Conservation (phyloP, 108 stramenopile genomes). For the Nitzschia putrida region DNA sequence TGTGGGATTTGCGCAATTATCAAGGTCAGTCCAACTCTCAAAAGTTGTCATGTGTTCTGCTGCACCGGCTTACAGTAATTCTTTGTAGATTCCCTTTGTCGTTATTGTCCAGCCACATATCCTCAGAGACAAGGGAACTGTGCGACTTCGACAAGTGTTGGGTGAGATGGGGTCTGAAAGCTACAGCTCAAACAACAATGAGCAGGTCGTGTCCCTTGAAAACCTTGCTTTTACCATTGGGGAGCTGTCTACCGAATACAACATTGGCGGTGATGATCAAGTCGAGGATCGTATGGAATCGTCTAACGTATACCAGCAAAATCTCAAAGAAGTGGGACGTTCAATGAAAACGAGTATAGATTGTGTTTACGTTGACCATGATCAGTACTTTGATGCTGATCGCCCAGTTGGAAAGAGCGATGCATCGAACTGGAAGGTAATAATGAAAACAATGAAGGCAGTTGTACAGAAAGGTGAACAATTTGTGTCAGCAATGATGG, state of each 20-base stretch:
- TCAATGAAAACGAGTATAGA: slow-evolving; percentile 40
- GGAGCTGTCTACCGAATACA: slow-evolving; percentile 19
- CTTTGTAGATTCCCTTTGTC: slow-evolving; percentile 62
- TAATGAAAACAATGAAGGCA: slow-evolving; percentile 42
- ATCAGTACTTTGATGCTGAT: slow-evolving; percentile 63
- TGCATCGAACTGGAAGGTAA: slow-evolving; percentile 38
- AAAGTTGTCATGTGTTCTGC: not conserved
- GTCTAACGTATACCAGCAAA: slow-evolving; percentile 7
- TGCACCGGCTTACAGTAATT: not conserved
- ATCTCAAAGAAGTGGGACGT: not conserved
- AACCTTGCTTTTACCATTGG: slow-evolving; percentile 51
- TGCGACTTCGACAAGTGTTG: slow-evolving; percentile 60
- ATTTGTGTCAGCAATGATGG: slow-evolving; percentile 25
- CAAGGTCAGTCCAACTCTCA: slow-evolving; percentile 21
- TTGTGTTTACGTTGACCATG: slow-evolving; percentile 69
- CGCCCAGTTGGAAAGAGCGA: slow-evolving; percentile 37
- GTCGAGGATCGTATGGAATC: not conserved
- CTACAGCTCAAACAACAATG: slow-evolving; percentile 43
- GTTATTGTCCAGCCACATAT: slow-evolving; percentile 78
- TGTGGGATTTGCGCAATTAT: slow-evolving; percentile 71
- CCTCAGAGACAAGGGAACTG: slow-evolving; percentile 63
- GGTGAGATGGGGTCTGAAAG: slow-evolving; percentile 28
- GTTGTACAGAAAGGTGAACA: slow-evolving; percentile 37
- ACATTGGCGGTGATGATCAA: slow-evolving; percentile 13
- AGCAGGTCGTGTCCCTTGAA: slow-evolving; percentile 50